Evolutionary conservation across 768 basidiomycete species (phyloP).

Genomic region (Amanita molliuscula): DNA sequence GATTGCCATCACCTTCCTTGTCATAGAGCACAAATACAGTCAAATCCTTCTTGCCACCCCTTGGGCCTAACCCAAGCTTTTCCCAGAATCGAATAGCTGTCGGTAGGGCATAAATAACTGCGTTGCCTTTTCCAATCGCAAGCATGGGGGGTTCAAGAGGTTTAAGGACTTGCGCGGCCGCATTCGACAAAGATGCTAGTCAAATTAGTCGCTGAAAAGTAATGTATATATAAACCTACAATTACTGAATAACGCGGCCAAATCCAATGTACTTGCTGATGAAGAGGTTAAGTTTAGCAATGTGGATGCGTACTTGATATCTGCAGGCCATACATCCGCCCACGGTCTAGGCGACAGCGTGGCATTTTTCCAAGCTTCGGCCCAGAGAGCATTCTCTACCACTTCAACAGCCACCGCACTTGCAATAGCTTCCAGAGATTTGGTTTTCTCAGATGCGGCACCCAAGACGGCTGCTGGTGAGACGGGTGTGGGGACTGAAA

Average conservation of each 20-base stretch:
- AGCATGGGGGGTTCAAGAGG: conserved; percentile 46
- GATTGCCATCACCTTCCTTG: conserved; percentile 37
- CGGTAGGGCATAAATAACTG: conserved; percentile 59
- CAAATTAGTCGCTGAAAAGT: neutral
- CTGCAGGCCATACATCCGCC: conserved; percentile 45
- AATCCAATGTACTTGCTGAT: conserved; percentile 29
- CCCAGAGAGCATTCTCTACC: conserved; percentile 66
- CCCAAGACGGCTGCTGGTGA: conserved; percentile 69
- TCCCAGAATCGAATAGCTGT: conserved; percentile 78
- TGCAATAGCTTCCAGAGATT: conserved; percentile 59
- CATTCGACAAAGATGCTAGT: neutral
- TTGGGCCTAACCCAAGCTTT: conserved; percentile 66
- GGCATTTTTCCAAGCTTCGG: conserved; percentile 50
- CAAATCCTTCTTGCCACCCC: conserved; percentile 62
- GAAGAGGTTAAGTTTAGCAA: conserved; percentile 30
- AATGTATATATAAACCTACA: conserved; percentile 14
- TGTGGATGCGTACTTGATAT: conserved; percentile 34
- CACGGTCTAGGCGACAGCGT: conserved; percentile 15
- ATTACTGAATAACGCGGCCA: conserved; percentile 33
- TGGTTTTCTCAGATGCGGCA: conserved; percentile 52
- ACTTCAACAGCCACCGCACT: conserved; percentile 54
- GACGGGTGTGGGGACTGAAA: conserved; percentile 69
- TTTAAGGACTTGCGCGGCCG: conserved; percentile 11
- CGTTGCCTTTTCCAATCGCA: conserved; percentile 55
- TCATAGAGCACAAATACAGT: conserved; percentile 63